Conservation (phyloP, 441 rosid species). For the Codiaeum variegatum region DNA sequence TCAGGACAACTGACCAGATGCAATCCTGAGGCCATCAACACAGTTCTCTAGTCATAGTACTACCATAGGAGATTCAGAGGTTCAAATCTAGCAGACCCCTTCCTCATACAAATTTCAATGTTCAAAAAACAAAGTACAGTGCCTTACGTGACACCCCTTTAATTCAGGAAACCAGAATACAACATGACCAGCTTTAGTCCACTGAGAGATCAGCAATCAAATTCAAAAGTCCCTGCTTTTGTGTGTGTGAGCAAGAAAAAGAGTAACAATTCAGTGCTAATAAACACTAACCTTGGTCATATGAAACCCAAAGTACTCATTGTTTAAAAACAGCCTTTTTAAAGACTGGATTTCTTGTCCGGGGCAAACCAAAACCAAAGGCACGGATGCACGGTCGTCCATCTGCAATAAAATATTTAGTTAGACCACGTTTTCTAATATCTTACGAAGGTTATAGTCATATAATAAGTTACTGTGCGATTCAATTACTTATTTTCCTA, state of each 20-base stretch:
- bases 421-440: background rate
- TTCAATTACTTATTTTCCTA: background rate
- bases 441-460: background rate
- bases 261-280: background rate
- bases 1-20: background rate
- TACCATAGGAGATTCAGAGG: background rate
- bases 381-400: conserved; percentile 55
- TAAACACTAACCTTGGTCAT: conserved; percentile 58
- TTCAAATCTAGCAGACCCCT: too few relatives aligned
- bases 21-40: background rate
- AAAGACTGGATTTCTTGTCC: conserved; percentile 38
- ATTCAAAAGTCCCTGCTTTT: too few relatives aligned
- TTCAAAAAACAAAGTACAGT: background rate
- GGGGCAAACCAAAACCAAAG: conserved; percentile 58
- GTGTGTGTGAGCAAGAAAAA: background rate
- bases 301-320: conserved; percentile 69
- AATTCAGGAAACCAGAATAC: background rate
- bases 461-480: background rate
- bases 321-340: conserved; percentile 40
- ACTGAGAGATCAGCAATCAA: background rate
- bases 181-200: background rate
- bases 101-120: too few relatives aligned
- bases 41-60: background rate
- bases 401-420: conserved; percentile 37
- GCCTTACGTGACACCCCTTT: background rate